A percentile compares a stretch with the other conserved stretches of the same genome.
phyloP scores from a whole-genome alignment of 306 rosid genomes.

The Gastrolobium bilobum region DNA sequence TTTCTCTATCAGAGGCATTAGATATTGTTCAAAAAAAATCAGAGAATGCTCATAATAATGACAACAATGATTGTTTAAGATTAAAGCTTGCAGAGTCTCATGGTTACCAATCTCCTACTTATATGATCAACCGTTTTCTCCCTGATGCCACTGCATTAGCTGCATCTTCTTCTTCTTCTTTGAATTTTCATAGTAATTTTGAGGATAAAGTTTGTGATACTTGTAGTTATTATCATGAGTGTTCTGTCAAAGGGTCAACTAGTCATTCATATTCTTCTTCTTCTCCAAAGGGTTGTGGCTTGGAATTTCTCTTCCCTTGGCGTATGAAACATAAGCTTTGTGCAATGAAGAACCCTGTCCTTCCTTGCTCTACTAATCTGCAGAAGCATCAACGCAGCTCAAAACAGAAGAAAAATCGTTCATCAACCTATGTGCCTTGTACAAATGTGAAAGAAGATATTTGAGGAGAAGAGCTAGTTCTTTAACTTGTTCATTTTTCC shows the following conservation, averaged over 20 bases:
- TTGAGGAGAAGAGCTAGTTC: conserved; percentile 7
- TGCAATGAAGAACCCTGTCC: conserved; percentile 67
- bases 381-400: conserved; percentile 48
- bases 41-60: conserved; percentile 46
- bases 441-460: conserved; percentile 48
- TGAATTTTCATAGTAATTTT: conserved; percentile 37
- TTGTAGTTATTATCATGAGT: conserved; percentile 47
- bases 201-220: conserved; percentile 46
- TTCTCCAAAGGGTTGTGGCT: conserved; percentile 78
- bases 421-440: conserved; percentile 48
- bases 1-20: conserved; percentile 85
- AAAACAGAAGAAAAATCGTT: conserved; percentile 55
- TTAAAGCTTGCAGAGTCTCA: conserved; percentile 63
- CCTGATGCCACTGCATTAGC: conserved; percentile 90
- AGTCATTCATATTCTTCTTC: conserved; percentile 51
- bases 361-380: conserved; percentile 54
- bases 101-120: conserved; percentile 69
- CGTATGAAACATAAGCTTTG: conserved; percentile 77
- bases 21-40: conserved; percentile 73
- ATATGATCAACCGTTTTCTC: conserved; percentile 83
- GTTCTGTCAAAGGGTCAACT: conserved; percentile 40
- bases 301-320: conserved; percentile 74
- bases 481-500: conserved; percentile 42
- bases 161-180: conserved; percentile 68
- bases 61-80: conserved; percentile 50